phyloP scores from a whole-genome alignment of 2,329 filamentous ascomycete genomes.

The Pseudodiploospora longispora region DNA sequence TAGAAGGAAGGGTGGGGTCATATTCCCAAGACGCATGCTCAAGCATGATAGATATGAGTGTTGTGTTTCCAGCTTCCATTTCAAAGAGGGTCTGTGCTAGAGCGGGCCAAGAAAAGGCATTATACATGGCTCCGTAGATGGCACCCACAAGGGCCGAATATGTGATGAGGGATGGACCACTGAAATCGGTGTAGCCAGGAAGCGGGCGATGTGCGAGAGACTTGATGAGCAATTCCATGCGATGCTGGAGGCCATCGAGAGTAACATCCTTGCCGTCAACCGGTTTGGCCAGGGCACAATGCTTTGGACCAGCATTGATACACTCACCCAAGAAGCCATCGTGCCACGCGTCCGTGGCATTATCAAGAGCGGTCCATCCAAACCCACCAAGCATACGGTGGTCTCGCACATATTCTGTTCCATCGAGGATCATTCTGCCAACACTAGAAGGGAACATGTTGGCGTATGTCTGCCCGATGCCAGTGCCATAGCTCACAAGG shows the following conservation, averaged over 20 bases:
- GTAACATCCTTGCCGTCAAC: constrained; percentile 20
- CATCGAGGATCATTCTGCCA: constrained; percentile 41
- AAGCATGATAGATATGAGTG: constrained; percentile 30
- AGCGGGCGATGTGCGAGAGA: constrained; percentile 31
- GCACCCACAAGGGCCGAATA: constrained; percentile 32
- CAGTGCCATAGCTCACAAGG: constrained; percentile 43
- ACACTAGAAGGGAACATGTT: constrained; percentile 42
- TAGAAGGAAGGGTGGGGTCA: constrained; percentile 27
- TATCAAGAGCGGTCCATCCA: constrained; percentile 39
- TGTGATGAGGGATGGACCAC: constrained; percentile 36
- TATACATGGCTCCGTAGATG: constrained; percentile 37
- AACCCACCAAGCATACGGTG: constrained; percentile 38
- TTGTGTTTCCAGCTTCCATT: constrained; percentile 37
- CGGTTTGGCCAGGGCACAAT: constrained; percentile 36
- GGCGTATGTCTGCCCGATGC: constrained; percentile 43
- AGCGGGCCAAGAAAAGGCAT: constrained; percentile 32
- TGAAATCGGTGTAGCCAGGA: constrained; percentile 27
- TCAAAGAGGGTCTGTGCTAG: constrained; percentile 33
- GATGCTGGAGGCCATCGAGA: constrained; percentile 25
- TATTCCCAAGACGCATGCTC: constrained; percentile 32
- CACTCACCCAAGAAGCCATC: constrained; percentile 45
- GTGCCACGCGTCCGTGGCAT: constrained; percentile 39
- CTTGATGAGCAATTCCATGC: constrained; percentile 30
- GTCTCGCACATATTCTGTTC: constrained; percentile 38
- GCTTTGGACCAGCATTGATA: constrained; percentile 35